phyloP scores from a whole-genome alignment of 352 stramenopile species.

The Phytophthora hibernalis region DNA sequence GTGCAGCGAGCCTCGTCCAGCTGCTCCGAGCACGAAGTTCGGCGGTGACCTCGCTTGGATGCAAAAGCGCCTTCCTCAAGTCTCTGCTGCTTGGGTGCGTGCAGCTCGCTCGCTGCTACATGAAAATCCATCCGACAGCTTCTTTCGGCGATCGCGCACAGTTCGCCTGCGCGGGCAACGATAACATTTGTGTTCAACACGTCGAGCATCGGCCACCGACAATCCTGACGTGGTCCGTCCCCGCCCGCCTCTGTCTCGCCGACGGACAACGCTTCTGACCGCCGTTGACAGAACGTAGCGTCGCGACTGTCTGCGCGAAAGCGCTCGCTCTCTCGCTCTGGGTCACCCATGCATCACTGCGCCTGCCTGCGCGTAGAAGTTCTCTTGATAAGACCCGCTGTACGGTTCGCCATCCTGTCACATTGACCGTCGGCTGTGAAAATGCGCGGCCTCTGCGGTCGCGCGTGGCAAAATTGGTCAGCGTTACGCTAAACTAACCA shows the following conservation, averaged over 20 bases:
- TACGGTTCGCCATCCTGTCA: slow-evolving; percentile 33
- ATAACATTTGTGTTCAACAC: slow-evolving; percentile 33
- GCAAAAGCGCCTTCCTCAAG: neutral
- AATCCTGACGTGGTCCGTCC: slow-evolving; percentile 27
- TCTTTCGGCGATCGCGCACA: slow-evolving; percentile 34
- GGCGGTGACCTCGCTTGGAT: neutral
- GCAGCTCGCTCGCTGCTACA: slow-evolving; percentile 8
- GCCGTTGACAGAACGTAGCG: slow-evolving; percentile 44
- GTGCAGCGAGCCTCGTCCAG: slow-evolving; percentile 7
- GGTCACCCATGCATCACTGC: slow-evolving; percentile 24
- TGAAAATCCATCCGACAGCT: slow-evolving; percentile 33
- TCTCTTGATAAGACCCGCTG: slow-evolving; percentile 24
- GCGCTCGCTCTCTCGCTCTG: slow-evolving; percentile 23
- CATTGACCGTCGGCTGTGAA: slow-evolving; percentile 12
- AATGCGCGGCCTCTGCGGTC: slow-evolving; percentile 2
- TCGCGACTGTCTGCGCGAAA: slow-evolving; percentile 25
- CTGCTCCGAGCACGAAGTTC: neutral
- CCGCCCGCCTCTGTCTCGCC: slow-evolving; percentile 28
- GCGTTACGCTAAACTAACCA: no score
- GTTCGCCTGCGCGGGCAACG: slow-evolving; percentile 15
- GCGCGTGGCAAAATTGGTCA: no score
- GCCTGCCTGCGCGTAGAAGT: slow-evolving; percentile 20
- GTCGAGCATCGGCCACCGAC: slow-evolving; percentile 6
- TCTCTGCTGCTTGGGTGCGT: neutral
- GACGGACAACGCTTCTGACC: slow-evolving; percentile 34